phyloP scores from a whole-genome alignment of 306 rosid genomes.

The Cucumis hystrix region DNA sequence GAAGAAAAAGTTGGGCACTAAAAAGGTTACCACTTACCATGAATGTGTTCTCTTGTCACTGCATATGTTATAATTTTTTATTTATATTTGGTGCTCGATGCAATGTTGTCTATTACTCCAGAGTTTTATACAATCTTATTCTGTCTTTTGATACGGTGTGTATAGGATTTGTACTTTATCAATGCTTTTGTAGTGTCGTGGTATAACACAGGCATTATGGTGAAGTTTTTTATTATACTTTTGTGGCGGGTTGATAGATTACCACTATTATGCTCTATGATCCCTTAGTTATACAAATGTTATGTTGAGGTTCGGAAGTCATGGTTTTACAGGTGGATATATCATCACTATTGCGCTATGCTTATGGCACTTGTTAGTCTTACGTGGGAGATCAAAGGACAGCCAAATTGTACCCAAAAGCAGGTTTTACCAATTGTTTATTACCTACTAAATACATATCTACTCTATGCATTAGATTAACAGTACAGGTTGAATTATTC shows the following conservation, averaged over 20 bases:
- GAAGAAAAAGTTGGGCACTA: background rate
- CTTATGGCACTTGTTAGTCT: constrained; percentile 95
- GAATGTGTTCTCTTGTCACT: background rate
- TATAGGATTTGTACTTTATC: background rate
- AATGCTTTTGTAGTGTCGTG: background rate
- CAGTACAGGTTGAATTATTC: constrained; percentile 5
- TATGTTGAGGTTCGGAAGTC: background rate
- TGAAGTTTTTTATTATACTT: background rate
- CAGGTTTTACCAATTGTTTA: constrained; percentile 40
- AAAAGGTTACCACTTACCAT: background rate
- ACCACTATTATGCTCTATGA: constrained; percentile 82
- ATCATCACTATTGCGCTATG: constrained; percentile 97
- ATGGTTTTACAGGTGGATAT: constrained; percentile 77
- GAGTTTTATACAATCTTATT: background rate
- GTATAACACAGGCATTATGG: background rate
- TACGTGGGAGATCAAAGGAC: constrained; percentile 98
- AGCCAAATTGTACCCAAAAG: constrained; percentile 73
- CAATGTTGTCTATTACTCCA: background rate
- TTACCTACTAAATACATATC: background rate
- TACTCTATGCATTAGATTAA: background rate
- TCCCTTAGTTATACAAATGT: constrained; percentile 76
- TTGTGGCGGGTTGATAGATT: constrained; percentile 72
- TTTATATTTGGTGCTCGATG: background rate
- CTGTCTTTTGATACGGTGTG: background rate
- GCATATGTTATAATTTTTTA: background rate